Base-by-base conservation (phyloP, 1,139 yeast species). In the Saccharomyces hybrid region DNA sequence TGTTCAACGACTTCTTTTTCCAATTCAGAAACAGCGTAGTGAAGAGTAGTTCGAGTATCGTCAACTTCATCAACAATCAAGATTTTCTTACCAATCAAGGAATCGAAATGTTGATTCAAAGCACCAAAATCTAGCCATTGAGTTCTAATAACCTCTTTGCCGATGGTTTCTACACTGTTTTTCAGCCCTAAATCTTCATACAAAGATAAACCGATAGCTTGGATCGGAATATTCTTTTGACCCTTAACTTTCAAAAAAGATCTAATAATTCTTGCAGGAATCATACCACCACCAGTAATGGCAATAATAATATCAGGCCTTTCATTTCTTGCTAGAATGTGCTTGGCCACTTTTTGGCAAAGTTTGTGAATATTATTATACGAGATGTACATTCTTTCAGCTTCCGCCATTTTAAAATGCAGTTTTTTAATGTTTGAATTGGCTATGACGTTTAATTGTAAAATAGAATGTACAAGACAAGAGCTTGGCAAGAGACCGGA, bases 41-140 rank as follows among this genome's bases (percentile, higher is more conserved):
- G 96, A 62, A 90, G 79, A 23, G 97, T 90, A 58, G 97, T 90
- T 78, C 97, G 84, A 52, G 97, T 89, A 70, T 90, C 97, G 71
- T 90, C 97, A 50, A 90, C 97, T 72, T 90, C 97, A 69, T 90
- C 97, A 57, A 90, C 93, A 66, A 90, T 87, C 68, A 89, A 75
- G 42, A 89, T 77, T 67, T 82, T 86, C 73, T 88, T 89, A 62
- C 95, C 95, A 52, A 88, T 85, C 62, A 88, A 78, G 57, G 83
- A 83, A 66, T 80, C 76, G 60, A 80, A 77, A 64, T 79, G 82
- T 67, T 78, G 73, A 54, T 78, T 76, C 52, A 81, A 70, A 14
- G 80, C 71, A 50, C 78, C 74, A 73, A 89, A 90, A 72, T 91
- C 97, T 55, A 91, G 82, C 98, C 98, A 91, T 74, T 91, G 98